Base-by-base conservation (phyloP, 192 early-diverging fungal genomes). In the Umbelopsis sp. region DNA sequence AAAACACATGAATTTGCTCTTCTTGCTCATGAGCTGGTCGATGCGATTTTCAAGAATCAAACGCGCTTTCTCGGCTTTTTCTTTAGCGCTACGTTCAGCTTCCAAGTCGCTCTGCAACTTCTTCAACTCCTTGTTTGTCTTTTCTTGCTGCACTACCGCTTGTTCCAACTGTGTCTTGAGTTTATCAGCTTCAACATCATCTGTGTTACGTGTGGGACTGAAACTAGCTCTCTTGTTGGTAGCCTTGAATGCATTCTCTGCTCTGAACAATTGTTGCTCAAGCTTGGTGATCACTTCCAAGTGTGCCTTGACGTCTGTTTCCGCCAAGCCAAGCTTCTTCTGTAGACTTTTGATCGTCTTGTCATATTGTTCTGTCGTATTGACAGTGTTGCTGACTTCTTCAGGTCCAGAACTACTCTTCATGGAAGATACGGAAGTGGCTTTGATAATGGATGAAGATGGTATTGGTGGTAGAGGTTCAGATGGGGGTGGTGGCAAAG, bases 1-100 rank as follows among this genome's bases (percentile, higher is more conserved):
- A 62, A 86, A 86, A 52, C 84, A 86, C 31, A 69, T 77, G 73
- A 86, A 86, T 66, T 82, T 83, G 50, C 74, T 82, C 66, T 76
- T 82, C 20, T 82, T 78, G 14, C 66, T 75, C 71, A 83, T 74
- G 29, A 79, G 52, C 26, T 79, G 69, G 47, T 83, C 78, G 53
- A 81, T 78, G 67, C 73, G 70, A 38, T 66, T 65, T 73, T 82
- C 79, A 43, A 86, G 69, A 12, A 77, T 45, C 6, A 65, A 32
- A 20, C 65, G 71, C 11, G 79, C 76, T 65, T 76, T 76, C 36
- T 84, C 80, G 0, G 84, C 80, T 26, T 72, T 77, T 69, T 79
- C 73, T 67, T 73, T 80, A 32, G 77, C 79, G 16, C 31, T 43
- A 25, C 77, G 67, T 56, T 84, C 82, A 26, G 71, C 51, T 43